Base-by-base conservation (phyloP, 306 rosid species). In the Quercus rubra region DNA sequence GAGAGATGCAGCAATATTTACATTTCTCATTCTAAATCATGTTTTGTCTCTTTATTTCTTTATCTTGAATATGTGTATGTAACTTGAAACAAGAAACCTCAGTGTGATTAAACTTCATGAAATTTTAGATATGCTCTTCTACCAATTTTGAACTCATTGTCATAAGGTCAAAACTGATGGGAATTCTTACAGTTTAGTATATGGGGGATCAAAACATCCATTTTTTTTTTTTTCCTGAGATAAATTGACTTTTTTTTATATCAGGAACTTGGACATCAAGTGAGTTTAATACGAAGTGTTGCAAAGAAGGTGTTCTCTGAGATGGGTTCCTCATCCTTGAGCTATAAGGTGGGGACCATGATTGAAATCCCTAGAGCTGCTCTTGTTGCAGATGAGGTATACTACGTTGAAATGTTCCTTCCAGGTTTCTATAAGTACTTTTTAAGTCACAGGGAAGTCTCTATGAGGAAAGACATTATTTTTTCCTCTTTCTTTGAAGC, bases 361-460 rank as follows among this genome's bases (percentile, higher is more conserved):
- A 95, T 93, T 58, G 99, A 95, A 89, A 87, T 95, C 81, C 99
- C 99, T 56, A 89, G 99, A 89, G 98, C 98, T 57, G 97, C 97
- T 54, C 84, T 93, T 13, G 82, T 95, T 84, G 99, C 99, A 55
- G 98, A 95, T 81, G 98, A 95, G 98, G 97, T 93, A 82, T 28
- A 21, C 52, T 74, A 58, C 9, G 51, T 68, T 68, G 72, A 68
- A 68, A 18, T 68, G 3, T 68, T 33, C 72, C 27, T n/a, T 33
- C 23, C 51, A 33, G 8, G 52, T 35, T 68, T 33, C 13, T 35
- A 9, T 33, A 14, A 4, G 10, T 68, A 68, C 72, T 67, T 8
- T n/a, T 17, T 33, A 19, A 49, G 54, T 13, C 17, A 49, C 3
- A 13, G 54, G 54, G 54, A 49, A 49, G 54, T 49, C 54, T 49